A percentile compares a stretch with the other conserved stretches of the same genome.
Evolutionary conservation across 192 early-diverging fungal species (phyloP).

Genomic region (Backusella parvicylindrica): DNA sequence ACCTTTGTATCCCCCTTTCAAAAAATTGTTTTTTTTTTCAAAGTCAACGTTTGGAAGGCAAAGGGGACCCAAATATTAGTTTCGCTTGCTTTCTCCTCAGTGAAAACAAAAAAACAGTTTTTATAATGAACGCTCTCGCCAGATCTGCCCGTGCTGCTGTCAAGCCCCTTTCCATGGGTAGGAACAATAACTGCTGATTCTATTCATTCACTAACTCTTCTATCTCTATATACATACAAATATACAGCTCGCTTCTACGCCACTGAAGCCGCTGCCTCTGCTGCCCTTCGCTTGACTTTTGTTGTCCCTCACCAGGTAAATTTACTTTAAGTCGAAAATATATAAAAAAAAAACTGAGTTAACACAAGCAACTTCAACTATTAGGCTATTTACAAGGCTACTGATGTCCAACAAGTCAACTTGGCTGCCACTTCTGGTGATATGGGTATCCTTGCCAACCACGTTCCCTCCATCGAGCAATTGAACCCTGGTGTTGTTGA

Average conservation of each 20-base stretch:
- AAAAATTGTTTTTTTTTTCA: conserved; percentile 2
- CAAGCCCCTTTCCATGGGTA: conserved; percentile 50
- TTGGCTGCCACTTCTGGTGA: conserved; percentile 88
- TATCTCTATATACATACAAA: too few species aligned
- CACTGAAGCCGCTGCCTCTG: conserved; percentile 64
- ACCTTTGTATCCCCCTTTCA: neutral
- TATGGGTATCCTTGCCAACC: conserved; percentile 97
- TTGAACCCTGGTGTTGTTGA: conserved; percentile 88
- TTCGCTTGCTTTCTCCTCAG: conserved; percentile 6
- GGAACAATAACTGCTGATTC: neutral
- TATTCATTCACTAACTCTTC: neutral
- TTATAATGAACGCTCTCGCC: conserved; percentile 51
- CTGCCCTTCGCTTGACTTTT: conserved; percentile 86
- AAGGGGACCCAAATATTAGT: conserved; percentile 6
- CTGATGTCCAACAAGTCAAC: conserved; percentile 89
- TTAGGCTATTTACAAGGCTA: conserved; percentile 69
- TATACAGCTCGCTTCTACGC: conserved; percentile 72
- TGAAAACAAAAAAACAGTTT: conserved; percentile 9
- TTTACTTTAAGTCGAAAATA: neutral
- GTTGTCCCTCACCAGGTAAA: conserved; percentile 85
- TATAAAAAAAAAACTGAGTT: neutral
- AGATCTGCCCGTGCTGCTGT: conserved; percentile 47
- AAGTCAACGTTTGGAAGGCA: conserved; percentile 1
- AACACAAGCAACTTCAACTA: neutral
- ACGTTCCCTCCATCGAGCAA: conserved; percentile 95